phyloP scores from a whole-genome alignment of 352 stramenopile species.

The Lagenidium giganteum region DNA sequence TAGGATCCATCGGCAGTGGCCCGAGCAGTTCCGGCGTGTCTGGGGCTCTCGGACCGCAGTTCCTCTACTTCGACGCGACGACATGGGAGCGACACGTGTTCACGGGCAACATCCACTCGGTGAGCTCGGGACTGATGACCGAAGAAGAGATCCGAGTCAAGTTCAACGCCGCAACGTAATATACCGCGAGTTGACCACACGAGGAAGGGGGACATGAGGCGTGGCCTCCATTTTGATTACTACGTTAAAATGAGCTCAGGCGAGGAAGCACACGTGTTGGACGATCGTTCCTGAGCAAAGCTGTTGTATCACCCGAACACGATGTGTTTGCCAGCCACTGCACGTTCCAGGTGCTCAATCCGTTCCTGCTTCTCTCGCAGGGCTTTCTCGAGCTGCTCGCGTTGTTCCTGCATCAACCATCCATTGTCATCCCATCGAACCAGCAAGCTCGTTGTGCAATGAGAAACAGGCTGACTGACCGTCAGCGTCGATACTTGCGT shows the following conservation, averaged over 20 bases:
- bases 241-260: too few relatives aligned
- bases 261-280: too few relatives aligned
- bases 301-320: conserved; percentile 11
- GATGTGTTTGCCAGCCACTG: conserved; percentile 33
- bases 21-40: conserved; percentile 23
- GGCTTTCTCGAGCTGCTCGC: conserved; percentile 30
- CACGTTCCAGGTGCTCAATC: conserved; percentile 48
- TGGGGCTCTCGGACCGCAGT: conserved; percentile 68
- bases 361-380: conserved; percentile 34
- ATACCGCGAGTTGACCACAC: too few relatives aligned
- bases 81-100: conserved; percentile 94
- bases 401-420: conserved; percentile 34
- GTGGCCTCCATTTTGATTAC: too few relatives aligned
- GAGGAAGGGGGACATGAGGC: too few relatives aligned
- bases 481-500: conserved; percentile 34
- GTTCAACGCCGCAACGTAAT: conserved; percentile 82
- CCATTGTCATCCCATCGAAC: too few relatives aligned
- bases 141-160: conserved; percentile 96
- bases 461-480: conserved; percentile 9
- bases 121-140: conserved; percentile 86
- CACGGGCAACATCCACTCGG: conserved; percentile 84
- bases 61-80: conserved; percentile 94
- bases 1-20: conserved; percentile 67
- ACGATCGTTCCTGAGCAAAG: too few relatives aligned
- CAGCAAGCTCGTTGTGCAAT: too few relatives aligned